A percentile compares a stretch with the other conserved stretches of the same genome.
Conservation (phyloP, 257 asterid species). For the Scutellaria minor region DNA sequence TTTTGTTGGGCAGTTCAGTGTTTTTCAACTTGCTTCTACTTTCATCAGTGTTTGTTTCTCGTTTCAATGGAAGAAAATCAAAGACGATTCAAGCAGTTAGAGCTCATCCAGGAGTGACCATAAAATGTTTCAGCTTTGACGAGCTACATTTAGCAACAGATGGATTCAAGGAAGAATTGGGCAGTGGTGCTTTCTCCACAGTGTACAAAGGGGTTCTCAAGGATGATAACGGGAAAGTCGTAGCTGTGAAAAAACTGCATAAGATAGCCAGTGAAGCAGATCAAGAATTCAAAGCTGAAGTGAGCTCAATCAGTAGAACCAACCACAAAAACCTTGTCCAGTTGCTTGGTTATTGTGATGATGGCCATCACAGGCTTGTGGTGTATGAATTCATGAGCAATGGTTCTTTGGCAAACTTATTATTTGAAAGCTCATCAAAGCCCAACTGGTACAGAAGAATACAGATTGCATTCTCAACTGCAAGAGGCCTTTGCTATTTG, state of each 20-base stretch:
- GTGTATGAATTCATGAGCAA: slow-evolving; percentile 48
- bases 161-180: slow-evolving; percentile 36
- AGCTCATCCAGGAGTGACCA: slow-evolving; percentile 15
- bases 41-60: not conserved
- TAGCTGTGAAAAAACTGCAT: slow-evolving; percentile 54
- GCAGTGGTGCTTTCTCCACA: slow-evolving; percentile 38
- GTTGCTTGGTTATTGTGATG: slow-evolving; percentile 49
- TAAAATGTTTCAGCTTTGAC: slow-evolving; percentile 25
- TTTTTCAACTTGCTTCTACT: slow-evolving; percentile 28
- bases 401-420: slow-evolving; percentile 40
- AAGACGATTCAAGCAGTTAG: not conserved
- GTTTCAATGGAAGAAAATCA: not conserved
- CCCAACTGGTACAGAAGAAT: slow-evolving; percentile 51
- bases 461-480: slow-evolving; percentile 45
- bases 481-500: slow-evolving; percentile 50
- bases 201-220: slow-evolving; percentile 33
- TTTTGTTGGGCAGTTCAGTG: slow-evolving; percentile 26
- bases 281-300: slow-evolving; percentile 44
- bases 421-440: slow-evolving; percentile 34
- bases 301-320: slow-evolving; percentile 46
- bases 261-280: slow-evolving; percentile 39
- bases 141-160: slow-evolving; percentile 35
- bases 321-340: slow-evolving; percentile 58
- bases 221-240: not conserved
- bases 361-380: slow-evolving; percentile 41